Evolutionary conservation across 768 basidiomycete species (phyloP).

Genomic region (Fomitopsis pulvina): DNA sequence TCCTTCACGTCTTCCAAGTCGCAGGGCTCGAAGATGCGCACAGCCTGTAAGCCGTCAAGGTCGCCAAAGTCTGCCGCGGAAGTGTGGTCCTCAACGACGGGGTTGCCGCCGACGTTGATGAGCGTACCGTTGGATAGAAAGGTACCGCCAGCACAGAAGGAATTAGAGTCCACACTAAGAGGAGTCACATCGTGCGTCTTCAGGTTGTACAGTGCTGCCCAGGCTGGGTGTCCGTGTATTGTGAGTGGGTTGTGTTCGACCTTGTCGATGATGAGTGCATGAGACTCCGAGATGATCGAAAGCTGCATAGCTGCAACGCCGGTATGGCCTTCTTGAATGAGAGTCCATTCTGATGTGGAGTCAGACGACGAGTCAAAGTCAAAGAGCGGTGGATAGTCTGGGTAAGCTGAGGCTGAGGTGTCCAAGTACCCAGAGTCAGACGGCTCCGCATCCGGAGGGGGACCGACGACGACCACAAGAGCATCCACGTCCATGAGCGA

Average conservation of each 20-base stretch:
- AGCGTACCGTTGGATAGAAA: constrained; percentile 75
- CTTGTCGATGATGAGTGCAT: constrained; percentile 75
- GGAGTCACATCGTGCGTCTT: constrained; percentile 54
- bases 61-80: constrained; percentile 72
- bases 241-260: constrained; percentile 80
- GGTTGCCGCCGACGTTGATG: constrained; percentile 78
- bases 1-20: constrained; percentile 34
- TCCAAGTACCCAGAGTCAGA: constrained; percentile 7
- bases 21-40: constrained; percentile 70
- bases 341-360: constrained; percentile 38
- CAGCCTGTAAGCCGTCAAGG: constrained; percentile 61
- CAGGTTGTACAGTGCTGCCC: constrained; percentile 72
- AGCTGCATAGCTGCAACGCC: constrained; percentile 81
- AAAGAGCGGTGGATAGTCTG: constrained; percentile 14
- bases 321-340: constrained; percentile 60
- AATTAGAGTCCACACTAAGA: constrained; percentile 66
- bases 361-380: constrained; percentile 8
- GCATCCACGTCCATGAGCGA: constrained; percentile 54
- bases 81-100: constrained; percentile 59
- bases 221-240: constrained; percentile 71
- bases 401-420: constrained; percentile 1
- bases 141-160: constrained; percentile 80
- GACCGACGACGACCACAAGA: constrained; percentile 53
- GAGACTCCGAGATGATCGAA: constrained; percentile 56
- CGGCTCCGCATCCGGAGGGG: background rate